Evolutionary conservation across 106 monocot species (phyloP).

Genomic region (Hemerocallis citrina): DNA sequence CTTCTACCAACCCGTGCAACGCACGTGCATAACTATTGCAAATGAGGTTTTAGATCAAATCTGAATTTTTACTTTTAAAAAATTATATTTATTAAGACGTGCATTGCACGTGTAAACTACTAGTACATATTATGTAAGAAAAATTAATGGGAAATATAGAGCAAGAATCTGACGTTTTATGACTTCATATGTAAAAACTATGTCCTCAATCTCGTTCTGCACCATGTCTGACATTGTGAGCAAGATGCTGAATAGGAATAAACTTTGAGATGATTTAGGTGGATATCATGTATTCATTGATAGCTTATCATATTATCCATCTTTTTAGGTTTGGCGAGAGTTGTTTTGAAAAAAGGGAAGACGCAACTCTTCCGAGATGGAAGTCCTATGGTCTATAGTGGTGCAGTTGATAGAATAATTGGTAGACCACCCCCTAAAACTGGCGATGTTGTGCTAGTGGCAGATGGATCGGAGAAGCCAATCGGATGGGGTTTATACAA

Average conservation of each 20-base stretch:
- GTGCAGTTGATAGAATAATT: slow-evolving; percentile 85
- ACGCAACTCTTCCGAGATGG: slow-evolving; percentile 86
- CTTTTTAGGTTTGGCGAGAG: slow-evolving; percentile 68
- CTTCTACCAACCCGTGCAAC: too few relatives aligned
- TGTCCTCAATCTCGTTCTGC: background rate
- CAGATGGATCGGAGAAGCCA: slow-evolving; percentile 85
- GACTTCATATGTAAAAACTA: background rate
- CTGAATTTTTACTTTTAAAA: too few relatives aligned
- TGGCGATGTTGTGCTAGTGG: slow-evolving; percentile 81
- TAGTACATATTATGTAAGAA: too few relatives aligned
- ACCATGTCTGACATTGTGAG: background rate
- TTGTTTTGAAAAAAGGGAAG: slow-evolving; percentile 92
- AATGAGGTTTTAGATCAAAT: too few relatives aligned
- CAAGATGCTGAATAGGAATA: too few relatives aligned
- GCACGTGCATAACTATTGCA: too few relatives aligned
- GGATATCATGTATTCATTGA: background rate
- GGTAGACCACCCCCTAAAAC: slow-evolving; percentile 84
- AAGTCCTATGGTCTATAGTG: slow-evolving; percentile 98
- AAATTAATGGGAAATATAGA: too few relatives aligned
- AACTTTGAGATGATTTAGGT: too few relatives aligned
- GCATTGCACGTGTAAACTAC: too few relatives aligned
- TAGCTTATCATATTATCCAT: background rate
- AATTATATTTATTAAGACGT: too few relatives aligned
- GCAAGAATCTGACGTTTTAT: too few relatives aligned
- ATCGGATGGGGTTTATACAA: slow-evolving; percentile 99